These are phyloP conservation scores for Fonsecaea monophora DNA, from an alignment of 2,329 filamentous ascomycete species.

Conservation along the genomic window DNA sequence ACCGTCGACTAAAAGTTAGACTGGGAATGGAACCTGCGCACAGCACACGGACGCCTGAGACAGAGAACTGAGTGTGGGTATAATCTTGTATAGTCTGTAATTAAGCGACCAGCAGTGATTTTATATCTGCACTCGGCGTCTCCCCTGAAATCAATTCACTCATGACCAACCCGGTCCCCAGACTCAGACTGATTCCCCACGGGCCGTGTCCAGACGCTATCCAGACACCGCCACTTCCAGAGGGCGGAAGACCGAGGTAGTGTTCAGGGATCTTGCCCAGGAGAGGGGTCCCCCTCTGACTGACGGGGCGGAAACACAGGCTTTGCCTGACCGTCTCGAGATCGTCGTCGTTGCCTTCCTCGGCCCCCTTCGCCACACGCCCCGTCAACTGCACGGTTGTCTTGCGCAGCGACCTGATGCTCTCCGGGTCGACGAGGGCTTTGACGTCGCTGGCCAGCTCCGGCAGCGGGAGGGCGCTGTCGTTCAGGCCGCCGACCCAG, in stretches of 20 bases:
- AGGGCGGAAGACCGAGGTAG: constrained; percentile 49
- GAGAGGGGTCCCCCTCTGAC: constrained; percentile 68
- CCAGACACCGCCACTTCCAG: constrained; percentile 66
- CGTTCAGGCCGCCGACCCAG: constrained; percentile 77
- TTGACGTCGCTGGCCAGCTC: constrained; percentile 53
- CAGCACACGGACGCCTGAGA: neutral
- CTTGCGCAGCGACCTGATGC: constrained; percentile 46
- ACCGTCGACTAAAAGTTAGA: neutral
- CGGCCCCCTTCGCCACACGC: constrained; percentile 30
- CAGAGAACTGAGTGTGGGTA: neutral
- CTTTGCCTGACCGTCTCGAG: constrained; percentile 69
- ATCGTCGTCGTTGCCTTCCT: constrained; percentile 53
- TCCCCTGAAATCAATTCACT: constrained; percentile 71
- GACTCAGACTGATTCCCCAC: constrained; percentile 71
- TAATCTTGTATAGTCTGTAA: neutral
- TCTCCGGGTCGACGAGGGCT: constrained; percentile 50
- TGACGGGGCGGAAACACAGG: constrained; percentile 76
- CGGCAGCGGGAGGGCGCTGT: constrained; percentile 65
- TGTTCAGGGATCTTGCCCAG: constrained; percentile 56
- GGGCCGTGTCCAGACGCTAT: constrained; percentile 76
- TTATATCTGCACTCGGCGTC: constrained; percentile 56
- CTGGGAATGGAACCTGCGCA: neutral
- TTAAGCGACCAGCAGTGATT: constrained; percentile 9
- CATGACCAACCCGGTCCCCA: constrained; percentile 74
- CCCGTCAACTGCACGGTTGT: constrained; percentile 48